Base-by-base conservation (phyloP, 305 asterid species). In the Rubia peregrina region DNA sequence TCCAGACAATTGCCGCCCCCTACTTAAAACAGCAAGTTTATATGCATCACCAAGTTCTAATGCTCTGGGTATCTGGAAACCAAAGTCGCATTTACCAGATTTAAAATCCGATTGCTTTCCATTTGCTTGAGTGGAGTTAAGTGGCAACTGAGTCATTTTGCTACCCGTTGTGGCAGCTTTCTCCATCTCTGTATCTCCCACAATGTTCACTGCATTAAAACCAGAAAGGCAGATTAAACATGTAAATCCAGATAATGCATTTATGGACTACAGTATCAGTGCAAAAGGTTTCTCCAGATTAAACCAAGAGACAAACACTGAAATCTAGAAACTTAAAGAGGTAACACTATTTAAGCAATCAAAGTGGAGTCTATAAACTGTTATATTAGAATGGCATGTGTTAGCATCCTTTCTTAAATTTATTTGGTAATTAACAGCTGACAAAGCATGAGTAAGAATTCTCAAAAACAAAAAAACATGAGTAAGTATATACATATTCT, bases 21-120 rank as follows among this genome's bases (percentile, higher is more conserved):
- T 86, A 61, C 75, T 76, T 57, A 92, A 86, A 53, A 91, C 64
- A 49, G 95, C 98, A 72, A 89, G 74, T 72, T 75, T 93, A 78
- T 90, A 93, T 68, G 95, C 96, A 76, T 89, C 98, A 14, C 88
- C 88, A 62, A 93, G 90, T 53, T 93, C 92, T 73, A 93, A 78
- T 51, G 86, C 68, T 64, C 80, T 84, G 13, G 82, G 36, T 69
- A 43, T 57, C 68, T 75, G 92, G 14, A 71, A 64, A 60, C 77
- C 71, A 68, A 60, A 74, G 61, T 78, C 88, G 36, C 69, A 59
- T 73, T 77, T 74, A 40, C 64, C 51, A 49, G 85, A 82, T 69
- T 84, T 88, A 56, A 77, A 68, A 77, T 80, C 87, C 63, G 76
- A 62, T 46, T 70, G 78, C 55, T 67, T 70, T 56, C 82, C 88